Evolutionary conservation across 768 basidiomycete genomes (phyloP).

Genomic region (Mycena rosella): DNA sequence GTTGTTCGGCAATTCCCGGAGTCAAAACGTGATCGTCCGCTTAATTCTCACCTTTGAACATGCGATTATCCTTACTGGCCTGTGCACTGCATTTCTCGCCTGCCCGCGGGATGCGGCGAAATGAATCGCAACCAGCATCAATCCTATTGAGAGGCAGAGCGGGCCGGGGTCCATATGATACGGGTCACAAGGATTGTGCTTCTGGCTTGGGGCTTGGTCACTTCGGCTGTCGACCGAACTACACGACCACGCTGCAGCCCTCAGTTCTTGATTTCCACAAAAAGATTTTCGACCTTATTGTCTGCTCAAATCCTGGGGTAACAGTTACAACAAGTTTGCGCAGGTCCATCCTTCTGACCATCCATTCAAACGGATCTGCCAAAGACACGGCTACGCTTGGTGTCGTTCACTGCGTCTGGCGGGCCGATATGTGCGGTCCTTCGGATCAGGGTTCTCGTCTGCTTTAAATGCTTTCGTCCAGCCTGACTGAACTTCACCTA

Average conservation of each 20-base stretch:
- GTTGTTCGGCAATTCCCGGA: neutral
- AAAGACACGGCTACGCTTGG: neutral
- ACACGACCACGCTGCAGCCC: no score
- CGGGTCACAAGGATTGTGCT: constrained; percentile 17
- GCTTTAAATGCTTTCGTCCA: neutral
- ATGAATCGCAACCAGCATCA: neutral
- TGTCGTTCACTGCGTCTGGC: neutral
- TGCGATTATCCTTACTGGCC: no score
- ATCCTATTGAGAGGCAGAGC: neutral
- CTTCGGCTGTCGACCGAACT: no score
- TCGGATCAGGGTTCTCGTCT: neutral
- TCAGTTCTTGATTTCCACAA: no score
- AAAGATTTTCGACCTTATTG: no score
- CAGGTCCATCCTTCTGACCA: no score
- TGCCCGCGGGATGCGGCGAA: neutral
- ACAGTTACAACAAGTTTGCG: no score
- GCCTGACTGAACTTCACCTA: no score
- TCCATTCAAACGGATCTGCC: neutral
- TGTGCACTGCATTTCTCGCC: neutral
- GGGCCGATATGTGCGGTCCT: neutral
- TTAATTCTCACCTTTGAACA: no score
- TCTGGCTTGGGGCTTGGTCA: neutral
- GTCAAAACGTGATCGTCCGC: neutral
- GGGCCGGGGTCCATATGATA: constrained; percentile 24
- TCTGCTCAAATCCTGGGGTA: no score